Evolutionary conservation across 2,329 filamentous ascomycete species (phyloP).

Genomic region (Stagonosporopsis cucurbitacearum): DNA sequence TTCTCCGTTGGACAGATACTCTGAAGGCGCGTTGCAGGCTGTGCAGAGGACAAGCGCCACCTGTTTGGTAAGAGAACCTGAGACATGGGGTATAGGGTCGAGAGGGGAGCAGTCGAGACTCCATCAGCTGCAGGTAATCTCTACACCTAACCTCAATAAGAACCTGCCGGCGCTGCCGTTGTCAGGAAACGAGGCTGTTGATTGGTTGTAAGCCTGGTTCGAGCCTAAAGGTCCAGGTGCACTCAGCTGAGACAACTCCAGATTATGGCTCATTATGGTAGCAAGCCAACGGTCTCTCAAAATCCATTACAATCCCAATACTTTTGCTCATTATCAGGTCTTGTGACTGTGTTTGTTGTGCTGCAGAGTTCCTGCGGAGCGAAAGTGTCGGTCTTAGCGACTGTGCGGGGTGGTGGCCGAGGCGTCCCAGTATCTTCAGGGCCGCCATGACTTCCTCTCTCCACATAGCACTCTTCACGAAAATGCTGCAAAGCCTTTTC

Average conservation of each 20-base stretch:
- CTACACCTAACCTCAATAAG: constrained; percentile 1
- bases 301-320: background rate
- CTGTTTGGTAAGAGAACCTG: background rate
- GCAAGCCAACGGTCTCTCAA: no score
- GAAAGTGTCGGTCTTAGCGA: no score
- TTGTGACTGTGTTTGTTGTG: background rate
- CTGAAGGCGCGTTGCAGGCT: background rate
- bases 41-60: background rate
- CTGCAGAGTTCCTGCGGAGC: background rate
- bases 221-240: background rate
- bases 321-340: background rate
- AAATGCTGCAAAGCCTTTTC: background rate
- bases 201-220: background rate
- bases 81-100: background rate
- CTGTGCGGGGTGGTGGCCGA: no score
- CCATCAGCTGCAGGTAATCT: background rate
- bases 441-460: background rate
- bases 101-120: background rate
- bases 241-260: background rate
- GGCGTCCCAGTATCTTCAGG: no score
- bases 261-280: background rate
- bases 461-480: background rate
- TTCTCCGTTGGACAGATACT: background rate
- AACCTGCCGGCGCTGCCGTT: background rate
- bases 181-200: background rate